Evolutionary conservation across 23 red algal species (phyloP), one percentile per base, ranked within the genome.

Genomic region (Cyanidioschyzon merolae): DNA sequence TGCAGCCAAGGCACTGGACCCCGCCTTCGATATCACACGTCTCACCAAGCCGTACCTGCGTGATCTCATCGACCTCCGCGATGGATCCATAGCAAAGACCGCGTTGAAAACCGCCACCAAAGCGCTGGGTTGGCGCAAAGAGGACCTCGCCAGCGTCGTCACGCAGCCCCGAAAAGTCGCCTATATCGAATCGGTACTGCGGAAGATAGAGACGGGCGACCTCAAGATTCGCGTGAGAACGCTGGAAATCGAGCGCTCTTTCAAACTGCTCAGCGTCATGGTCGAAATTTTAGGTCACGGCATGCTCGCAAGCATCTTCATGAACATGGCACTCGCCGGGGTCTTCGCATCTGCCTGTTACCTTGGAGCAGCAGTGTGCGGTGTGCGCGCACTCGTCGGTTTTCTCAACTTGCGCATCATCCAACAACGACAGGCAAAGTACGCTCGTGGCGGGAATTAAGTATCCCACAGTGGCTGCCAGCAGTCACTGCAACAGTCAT

Each of bases 41-140:
- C 88, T 95, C 77, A 80, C 90, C 0, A 74, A 77, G 2, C 90
- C 90, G 1, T 95, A 89, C 40, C 77, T 95, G 74, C 84, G 85
- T 35, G 90, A 95, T 41, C 85, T 95, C 27, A 76, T 95, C 34
- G 90, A 95, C 75, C 82, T 95, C 1, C 78, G 80, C 39, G 90
- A 95, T 39, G 90, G 90, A 51, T 95, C 90, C 17, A 85, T 85
- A 7, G 71, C 80, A n/a, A 39, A 86, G 50, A 85, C 86, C 2
- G 82, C 82, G 21, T 50, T 87, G 36, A 95, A 95, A 39, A 68
- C 81, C 26, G 77, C 79, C 38, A 29, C 57, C 29, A 95, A 95
- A 40, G 58, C 68, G 59, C 67, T 95, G 18, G 90, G 90, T 24
- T 95, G 90, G 90, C 39, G 90, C 50, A 38, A 40, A 0, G 58